Evolutionary conservation across 2,329 filamentous ascomycete genomes (phyloP), one percentile per base, ranked within the genome.

Genomic region (Botrytis squamosa): DNA sequence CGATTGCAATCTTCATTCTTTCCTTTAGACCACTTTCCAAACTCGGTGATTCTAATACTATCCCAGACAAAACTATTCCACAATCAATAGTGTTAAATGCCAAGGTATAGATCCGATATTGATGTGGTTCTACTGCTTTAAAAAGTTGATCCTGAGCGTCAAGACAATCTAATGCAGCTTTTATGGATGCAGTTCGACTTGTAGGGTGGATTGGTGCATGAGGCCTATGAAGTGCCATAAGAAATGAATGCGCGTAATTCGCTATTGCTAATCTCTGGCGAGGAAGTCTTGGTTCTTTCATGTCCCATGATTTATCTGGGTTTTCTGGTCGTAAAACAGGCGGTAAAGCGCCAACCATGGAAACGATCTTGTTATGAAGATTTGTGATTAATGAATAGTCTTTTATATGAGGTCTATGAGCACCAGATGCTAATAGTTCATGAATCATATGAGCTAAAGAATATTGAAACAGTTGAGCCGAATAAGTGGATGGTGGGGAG

Each of bases 171-270:
- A 75, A 38, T n/a, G 62, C 74, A 52, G 74, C 73, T 73, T 71
- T 36, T 42, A 74, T 73, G 22, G 59, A 46, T 5, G 64, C 55
- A 46, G 66, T 59, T 33, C 67, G 73, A 71, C 74, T 75, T n/a
- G 63, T 55, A 16, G 68, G 25, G 36, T 72, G 68, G 20, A 64
- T 69, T n/a, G 63, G 62, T 4, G 71, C 63, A 20, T 75, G 71
- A 62, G 74, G 74, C 36, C 68, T 70, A 62, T 75, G 74, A 25
- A 74, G 52, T 25, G 73, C 73, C 44, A 74, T 36, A 4, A 75
- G 25, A 33, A 75, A 74, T 20, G 63, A 71, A 33, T 69, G 52
- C 57, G 52, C 59, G 42, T 29, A 14, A 60, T n/a, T 42, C 55
- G 74, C n/a, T 71, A 63, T 9, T 33, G 14, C 29, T 7, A 29